Percentiles rank a stretch among this genome's conserved stretches.
These are phyloP conservation scores for Mrakia hoshinonis DNA, from an alignment of 768 basidiomycete genomes.

Conservation along the genomic window DNA sequence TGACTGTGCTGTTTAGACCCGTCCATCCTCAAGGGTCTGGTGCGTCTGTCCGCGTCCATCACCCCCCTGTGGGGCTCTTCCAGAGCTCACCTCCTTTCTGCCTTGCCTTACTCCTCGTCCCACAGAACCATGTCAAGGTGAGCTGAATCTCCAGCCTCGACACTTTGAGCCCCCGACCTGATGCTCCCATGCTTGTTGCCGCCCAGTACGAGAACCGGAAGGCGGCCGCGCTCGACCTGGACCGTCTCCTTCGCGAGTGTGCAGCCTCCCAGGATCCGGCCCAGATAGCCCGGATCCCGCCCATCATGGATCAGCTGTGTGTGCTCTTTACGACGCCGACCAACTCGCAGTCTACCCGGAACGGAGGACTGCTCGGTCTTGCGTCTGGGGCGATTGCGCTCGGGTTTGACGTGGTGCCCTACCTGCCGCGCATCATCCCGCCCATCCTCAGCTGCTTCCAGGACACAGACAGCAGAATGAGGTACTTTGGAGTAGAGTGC, in stretches of 20 bases:
- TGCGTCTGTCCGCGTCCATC: background rate
- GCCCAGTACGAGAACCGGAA: conserved; percentile 79
- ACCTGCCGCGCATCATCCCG: conserved; percentile 86
- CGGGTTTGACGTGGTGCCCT: conserved; percentile 82
- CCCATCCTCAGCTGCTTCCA: conserved; percentile 83
- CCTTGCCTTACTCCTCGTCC: background rate
- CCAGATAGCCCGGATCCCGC: conserved; percentile 68
- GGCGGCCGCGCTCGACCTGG: conserved; percentile 85
- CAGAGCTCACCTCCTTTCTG: background rate
- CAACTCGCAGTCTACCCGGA: conserved; percentile 79
- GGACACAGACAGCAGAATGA: conserved; percentile 83
- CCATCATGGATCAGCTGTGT: conserved; percentile 88
- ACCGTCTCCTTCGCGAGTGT: conserved; percentile 81
- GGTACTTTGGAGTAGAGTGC: conserved; percentile 94
- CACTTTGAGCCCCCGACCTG: background rate
- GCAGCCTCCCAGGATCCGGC: conserved; percentile 33
- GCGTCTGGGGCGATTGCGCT: conserved; percentile 96
- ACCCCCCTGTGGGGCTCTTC: too few species aligned
- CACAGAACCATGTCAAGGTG: conserved; percentile 24
- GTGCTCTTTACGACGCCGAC: conserved; percentile 79
- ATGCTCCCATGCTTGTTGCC: background rate
- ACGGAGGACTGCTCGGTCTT: conserved; percentile 90
- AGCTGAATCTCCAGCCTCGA: background rate
- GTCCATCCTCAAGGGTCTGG: conserved; percentile 29
- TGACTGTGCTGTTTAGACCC: background rate